phyloP scores from a whole-genome alignment of 805 yeast genomes.

The Saturnispora gosingensis region DNA sequence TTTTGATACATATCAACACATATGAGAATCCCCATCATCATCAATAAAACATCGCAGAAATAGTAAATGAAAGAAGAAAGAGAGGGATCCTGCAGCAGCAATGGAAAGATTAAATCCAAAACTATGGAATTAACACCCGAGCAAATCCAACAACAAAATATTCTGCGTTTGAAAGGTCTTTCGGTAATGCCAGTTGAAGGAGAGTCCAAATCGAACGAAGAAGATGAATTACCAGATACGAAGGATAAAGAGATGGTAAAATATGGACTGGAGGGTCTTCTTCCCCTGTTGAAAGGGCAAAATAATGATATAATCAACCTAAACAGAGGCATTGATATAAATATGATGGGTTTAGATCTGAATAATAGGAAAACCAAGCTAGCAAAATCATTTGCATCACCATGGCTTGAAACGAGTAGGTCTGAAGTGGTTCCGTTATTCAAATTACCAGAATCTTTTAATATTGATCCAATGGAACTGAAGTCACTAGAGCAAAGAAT shows the following conservation, averaged over 20 bases:
- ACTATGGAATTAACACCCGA: slow-evolving; percentile 9
- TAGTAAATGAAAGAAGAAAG: slow-evolving; percentile 1
- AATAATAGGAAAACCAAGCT: slow-evolving; percentile 32
- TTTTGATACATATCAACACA: not conserved
- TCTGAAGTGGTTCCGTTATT: slow-evolving; percentile 85
- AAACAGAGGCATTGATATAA: slow-evolving; percentile 69
- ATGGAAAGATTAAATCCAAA: not conserved
- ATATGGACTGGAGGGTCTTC: slow-evolving; percentile 61
- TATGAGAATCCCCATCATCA: not conserved
- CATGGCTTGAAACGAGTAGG: slow-evolving; percentile 90
- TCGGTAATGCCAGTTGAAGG: slow-evolving; percentile 5
- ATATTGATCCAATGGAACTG: slow-evolving; percentile 17
- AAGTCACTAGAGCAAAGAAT: slow-evolving; percentile 31
- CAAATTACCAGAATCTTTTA: slow-evolving; percentile 51
- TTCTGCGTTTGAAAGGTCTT: slow-evolving; percentile 12
- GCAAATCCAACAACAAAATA: slow-evolving; percentile 13
- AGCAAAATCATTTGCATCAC: slow-evolving; percentile 68
- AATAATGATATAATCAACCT: slow-evolving; percentile 53
- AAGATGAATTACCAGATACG: slow-evolving; percentile 8
- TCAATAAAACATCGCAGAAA: not conserved
- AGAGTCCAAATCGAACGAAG: slow-evolving; percentile 7
- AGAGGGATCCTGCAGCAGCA: not conserved
- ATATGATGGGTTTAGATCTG: slow-evolving; percentile 56
- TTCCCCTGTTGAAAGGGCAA: slow-evolving; percentile 52
- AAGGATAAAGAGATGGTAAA: slow-evolving; percentile 37